These are phyloP conservation scores for Ajuga chamaepitys DNA, from an alignment of 257 asterid species.

Conservation along the genomic window DNA sequence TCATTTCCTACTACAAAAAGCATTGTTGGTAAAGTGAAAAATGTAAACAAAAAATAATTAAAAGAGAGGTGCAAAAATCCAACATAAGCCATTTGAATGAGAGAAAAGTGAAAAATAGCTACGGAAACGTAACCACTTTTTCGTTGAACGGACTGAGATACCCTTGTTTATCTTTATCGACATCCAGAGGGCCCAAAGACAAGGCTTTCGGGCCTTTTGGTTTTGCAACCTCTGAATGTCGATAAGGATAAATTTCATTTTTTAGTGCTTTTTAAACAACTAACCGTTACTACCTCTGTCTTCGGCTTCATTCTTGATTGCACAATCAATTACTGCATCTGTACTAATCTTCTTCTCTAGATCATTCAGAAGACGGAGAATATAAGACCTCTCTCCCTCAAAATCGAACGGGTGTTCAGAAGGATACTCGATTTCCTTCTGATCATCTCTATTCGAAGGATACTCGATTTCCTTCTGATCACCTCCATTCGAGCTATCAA, in stretches of 20 bases:
- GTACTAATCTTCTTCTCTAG: constrained; percentile 33
- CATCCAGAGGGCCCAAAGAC: too few species aligned
- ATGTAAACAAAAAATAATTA: neutral
- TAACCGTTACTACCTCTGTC: constrained; percentile 33
- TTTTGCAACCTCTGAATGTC: too few species aligned
- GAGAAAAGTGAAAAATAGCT: too few species aligned
- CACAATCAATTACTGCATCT: constrained; percentile 23
- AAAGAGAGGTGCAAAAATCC: neutral
- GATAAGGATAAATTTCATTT: too few species aligned
- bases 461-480: constrained; percentile 26
- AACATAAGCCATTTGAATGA: neutral
- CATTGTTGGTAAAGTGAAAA: too few species aligned
- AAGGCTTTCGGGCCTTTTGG: too few species aligned
- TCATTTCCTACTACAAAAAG: constrained; percentile 24
- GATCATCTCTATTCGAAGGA: constrained; percentile 26
- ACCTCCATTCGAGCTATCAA: constrained; percentile 30
- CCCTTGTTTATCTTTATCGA: too few species aligned
- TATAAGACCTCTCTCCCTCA: constrained; percentile 44
- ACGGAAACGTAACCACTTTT: too few species aligned
- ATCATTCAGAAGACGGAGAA: constrained; percentile 42
- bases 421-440: neutral
- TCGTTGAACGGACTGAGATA: too few species aligned
- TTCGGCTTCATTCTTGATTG: constrained; percentile 18
- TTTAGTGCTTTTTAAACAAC: too few species aligned
- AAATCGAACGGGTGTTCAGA: constrained; percentile 27